Conservation (phyloP, 441 rosid species). For the Kokia cookei region DNA sequence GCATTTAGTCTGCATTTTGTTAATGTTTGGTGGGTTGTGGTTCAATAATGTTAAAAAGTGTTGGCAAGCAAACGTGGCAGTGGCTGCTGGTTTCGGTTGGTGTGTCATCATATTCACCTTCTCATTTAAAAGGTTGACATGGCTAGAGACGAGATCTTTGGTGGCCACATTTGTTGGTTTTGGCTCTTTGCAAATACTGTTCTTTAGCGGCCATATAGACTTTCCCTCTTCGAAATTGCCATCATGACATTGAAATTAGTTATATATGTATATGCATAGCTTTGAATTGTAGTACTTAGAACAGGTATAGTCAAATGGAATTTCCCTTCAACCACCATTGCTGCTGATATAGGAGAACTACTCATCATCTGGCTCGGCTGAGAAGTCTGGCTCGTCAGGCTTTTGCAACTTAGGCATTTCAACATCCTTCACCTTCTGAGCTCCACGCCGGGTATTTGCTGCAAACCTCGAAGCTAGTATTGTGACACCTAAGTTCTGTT, state of each 20-base stretch:
- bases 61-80: conserved; percentile 23
- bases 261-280: too few species aligned
- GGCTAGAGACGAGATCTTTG: conserved; percentile 22
- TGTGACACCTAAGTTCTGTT: conserved; percentile 57
- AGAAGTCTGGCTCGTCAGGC: conserved; percentile 90
- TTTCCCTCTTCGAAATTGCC: too few species aligned
- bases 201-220: too few species aligned
- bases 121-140: not conserved
- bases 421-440: conserved; percentile 47
- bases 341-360: not conserved
- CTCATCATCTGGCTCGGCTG: conserved; percentile 46
- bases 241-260: too few species aligned
- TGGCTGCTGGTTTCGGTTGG: conserved; percentile 6
- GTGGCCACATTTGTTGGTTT: conserved; percentile 3
- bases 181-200: too few species aligned
- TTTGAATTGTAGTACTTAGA: too few species aligned
- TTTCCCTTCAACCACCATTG: not conserved
- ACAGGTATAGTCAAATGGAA: not conserved
- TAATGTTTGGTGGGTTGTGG: not conserved
- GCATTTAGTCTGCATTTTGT: not conserved
- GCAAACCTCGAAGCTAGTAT: conserved; percentile 76
- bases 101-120: not conserved
- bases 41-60: conserved; percentile 9
- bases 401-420: conserved; percentile 63
- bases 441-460: conserved; percentile 66